Base-by-base conservation (phyloP, 2,329 filamentous ascomycete genomes). In the Metarhizium humberi region DNA sequence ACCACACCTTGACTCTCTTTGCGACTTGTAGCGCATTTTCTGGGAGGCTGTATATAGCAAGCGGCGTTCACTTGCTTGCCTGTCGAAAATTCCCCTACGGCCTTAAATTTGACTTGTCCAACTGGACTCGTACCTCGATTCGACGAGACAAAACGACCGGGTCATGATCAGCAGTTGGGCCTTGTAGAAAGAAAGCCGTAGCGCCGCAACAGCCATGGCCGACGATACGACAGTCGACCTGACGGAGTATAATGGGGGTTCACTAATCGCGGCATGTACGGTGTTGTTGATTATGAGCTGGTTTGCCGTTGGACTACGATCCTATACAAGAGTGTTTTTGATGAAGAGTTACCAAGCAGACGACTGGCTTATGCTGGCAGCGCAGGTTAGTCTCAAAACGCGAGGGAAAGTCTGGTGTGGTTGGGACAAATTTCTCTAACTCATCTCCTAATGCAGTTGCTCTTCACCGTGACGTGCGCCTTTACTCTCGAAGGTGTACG, bases 291-390 rank as follows among this genome's bases (percentile, higher is more conserved):
- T 58, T 18, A 57, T 76, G 18, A 75, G 68, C 50, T 76, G 72
- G 69, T 54, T 75, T 13, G 71, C 75, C 32, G 71, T 78, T 42
- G 62, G 65, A 14, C 62, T 78, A 47, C 68, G 75, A 55, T 69
- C 64, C n/a, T 77, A 76, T 62, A 75, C 75, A 13, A 68, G 75
- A 56, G 66, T 65, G 5, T 64, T 71, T 25, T 62, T 78, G 58
- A 77, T 73, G 57, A 75, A 73, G 42, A 67, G 67, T 52, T 76
- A 78, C 55, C 70, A 76, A 60, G 57, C 67, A n/a, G 78, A 80
- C 63, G 78, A 80, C 67, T 80, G 77, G 76, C 67, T 79, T 58
- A 80, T 80, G 76, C 58, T 79, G 47, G 60, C 73, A 56, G 71
- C 73, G 34, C 76, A 77, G 68, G 76, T 78, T 65, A 7, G 54